Conservation (phyloP, 73 alveolate species). For the Paramecium sonneborni region DNA sequence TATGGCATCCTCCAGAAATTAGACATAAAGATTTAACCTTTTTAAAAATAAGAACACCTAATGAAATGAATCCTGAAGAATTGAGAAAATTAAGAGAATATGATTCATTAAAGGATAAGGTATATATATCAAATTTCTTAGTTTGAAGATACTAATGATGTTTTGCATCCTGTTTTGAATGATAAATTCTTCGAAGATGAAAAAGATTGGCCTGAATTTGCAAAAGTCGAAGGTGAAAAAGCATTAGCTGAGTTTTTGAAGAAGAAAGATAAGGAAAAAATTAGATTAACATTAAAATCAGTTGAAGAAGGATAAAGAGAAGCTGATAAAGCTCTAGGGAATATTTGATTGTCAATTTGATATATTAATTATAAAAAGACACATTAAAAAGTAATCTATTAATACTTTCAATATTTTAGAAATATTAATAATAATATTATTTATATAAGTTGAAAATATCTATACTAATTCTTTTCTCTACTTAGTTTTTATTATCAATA, state of each 20-base stretch:
- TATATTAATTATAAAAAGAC: not conserved
- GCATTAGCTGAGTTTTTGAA: not conserved
- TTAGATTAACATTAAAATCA: conserved; percentile 30
- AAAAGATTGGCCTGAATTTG: not conserved
- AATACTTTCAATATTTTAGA: not conserved
- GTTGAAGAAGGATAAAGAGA: conserved; percentile 24
- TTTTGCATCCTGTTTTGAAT: conserved; percentile 10
- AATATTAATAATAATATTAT: too few species aligned
- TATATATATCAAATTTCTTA: not conserved
- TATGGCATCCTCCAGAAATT: conserved; percentile 66
- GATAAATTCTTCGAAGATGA: not conserved
- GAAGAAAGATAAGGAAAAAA: conserved; percentile 37
- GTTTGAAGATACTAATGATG: conserved; percentile 44
- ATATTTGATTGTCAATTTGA: not conserved
- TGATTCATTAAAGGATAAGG: conserved; percentile 39
- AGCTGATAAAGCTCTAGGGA: not conserved
- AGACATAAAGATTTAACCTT: conserved; percentile 62
- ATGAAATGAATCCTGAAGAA: conserved; percentile 60
- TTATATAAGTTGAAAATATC: too few species aligned
- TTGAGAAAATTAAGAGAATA: conserved; percentile 40
- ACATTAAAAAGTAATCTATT: not conserved
- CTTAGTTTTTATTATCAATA: too few species aligned
- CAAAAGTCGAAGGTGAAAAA: not conserved
- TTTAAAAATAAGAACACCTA: conserved; percentile 38
- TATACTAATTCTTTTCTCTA: too few species aligned